Conservation (phyloP, 495 filamentous ascomycete species). For the Oidiodendron maius region DNA sequence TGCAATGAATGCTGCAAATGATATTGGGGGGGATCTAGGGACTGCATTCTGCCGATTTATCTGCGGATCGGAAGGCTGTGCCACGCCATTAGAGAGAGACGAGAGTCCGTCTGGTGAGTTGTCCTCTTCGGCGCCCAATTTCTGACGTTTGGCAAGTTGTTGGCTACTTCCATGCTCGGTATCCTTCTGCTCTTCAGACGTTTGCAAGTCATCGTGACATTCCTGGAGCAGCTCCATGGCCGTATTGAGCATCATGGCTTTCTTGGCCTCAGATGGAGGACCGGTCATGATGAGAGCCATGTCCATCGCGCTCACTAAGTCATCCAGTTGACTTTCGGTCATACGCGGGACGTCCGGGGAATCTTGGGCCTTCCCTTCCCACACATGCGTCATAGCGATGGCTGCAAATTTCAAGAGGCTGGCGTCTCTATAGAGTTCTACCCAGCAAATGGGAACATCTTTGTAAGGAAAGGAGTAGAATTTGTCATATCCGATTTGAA, state of each 20-base stretch:
- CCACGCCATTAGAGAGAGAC: not conserved
- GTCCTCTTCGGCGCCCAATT: not conserved
- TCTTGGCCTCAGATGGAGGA: slow-evolving; percentile 42
- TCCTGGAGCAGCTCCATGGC: slow-evolving; percentile 41
- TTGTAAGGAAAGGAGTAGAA: slow-evolving; percentile 73
- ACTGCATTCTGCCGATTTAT: slow-evolving; percentile 26
- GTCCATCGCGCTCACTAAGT: slow-evolving; percentile 55
- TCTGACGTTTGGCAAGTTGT: slow-evolving; percentile 21
- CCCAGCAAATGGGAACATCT: slow-evolving; percentile 70
- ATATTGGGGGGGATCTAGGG: too few relatives aligned
- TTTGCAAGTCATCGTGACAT: slow-evolving; percentile 1
- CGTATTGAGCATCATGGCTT: slow-evolving; percentile 47
- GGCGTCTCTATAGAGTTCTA: slow-evolving; percentile 71
- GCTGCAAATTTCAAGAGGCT: slow-evolving; percentile 56
- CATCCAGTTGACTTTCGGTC: slow-evolving; percentile 9
- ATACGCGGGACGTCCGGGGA: slow-evolving; percentile 1
- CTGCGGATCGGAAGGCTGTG: slow-evolving; percentile 30
- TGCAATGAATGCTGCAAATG: slow-evolving; percentile 58
- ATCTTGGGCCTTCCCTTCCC: slow-evolving; percentile 5
- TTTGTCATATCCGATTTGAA: slow-evolving; percentile 42
- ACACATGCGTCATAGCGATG: slow-evolving; percentile 21
- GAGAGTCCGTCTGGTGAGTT: slow-evolving; percentile 2
- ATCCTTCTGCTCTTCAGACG: not conserved
- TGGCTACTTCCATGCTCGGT: slow-evolving; percentile 1
- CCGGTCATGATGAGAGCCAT: slow-evolving; percentile 79